Percentiles rank a stretch among this genome's conserved stretches.
Evolutionary conservation across 495 filamentous ascomycete species (phyloP).

Genomic region (Podospora australis): DNA sequence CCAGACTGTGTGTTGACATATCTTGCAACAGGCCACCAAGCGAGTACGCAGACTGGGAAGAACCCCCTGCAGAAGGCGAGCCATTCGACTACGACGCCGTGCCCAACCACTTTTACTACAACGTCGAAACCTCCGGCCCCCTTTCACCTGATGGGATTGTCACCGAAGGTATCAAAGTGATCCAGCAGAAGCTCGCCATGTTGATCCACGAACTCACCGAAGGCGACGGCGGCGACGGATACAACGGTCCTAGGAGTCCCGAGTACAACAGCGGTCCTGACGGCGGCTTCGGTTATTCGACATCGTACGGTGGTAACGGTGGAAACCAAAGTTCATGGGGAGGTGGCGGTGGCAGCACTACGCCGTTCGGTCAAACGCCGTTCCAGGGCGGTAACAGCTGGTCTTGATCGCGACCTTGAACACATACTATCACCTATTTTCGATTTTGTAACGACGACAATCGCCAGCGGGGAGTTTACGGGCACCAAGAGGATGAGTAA

Average conservation of each 20-base stretch:
- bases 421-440: too few species aligned
- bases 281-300: conserved; percentile 60
- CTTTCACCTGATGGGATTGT: conserved; percentile 83
- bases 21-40: conserved; percentile 63
- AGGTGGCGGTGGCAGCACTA: conserved; percentile 65
- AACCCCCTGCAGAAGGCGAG: conserved; percentile 69
- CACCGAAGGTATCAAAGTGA: conserved; percentile 77
- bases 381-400: conserved; percentile 23
- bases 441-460: too few species aligned
- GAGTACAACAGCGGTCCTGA: conserved; percentile 51
- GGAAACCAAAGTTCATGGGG: conserved; percentile 59
- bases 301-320: conserved; percentile 59
- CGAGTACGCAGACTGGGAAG: conserved; percentile 81
- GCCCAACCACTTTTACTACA: conserved; percentile 79
- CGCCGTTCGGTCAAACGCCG: conserved; percentile 35
- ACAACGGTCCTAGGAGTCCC: conserved; percentile 55
- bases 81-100: conserved; percentile 87
- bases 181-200: conserved; percentile 82
- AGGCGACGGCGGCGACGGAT: conserved; percentile 47
- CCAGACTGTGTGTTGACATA: conserved; percentile 1
- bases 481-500: too few species aligned
- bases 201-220: conserved; percentile 69
- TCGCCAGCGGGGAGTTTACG: too few species aligned
- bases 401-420: too few species aligned
- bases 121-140: conserved; percentile 83